These are phyloP conservation scores for Nitzschia sp. DNA, from an alignment of 108 stramenopile genomes.

Conservation along the genomic window DNA sequence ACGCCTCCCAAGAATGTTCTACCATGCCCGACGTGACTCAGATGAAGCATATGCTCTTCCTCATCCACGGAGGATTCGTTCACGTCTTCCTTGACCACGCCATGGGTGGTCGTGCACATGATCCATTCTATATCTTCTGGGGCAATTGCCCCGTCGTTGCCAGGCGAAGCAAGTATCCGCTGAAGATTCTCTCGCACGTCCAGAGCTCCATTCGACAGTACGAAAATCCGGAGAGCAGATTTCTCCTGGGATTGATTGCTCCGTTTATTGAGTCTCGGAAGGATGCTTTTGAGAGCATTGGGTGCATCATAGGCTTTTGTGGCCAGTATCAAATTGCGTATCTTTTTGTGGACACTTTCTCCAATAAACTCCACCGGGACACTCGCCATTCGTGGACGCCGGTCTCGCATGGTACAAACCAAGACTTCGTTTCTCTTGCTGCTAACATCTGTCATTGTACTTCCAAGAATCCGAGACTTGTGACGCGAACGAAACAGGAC, in stretches of 20 bases:
- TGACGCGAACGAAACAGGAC: conserved; percentile 32
- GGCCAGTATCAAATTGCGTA: conserved; percentile 39
- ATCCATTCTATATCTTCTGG: conserved; percentile 23
- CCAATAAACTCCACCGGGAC: conserved; percentile 33
- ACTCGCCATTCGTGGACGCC: conserved; percentile 22
- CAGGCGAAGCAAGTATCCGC: not conserved
- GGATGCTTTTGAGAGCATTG: conserved; percentile 23
- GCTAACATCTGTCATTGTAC: not conserved
- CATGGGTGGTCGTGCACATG: conserved; percentile 41
- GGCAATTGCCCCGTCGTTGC: too few relatives aligned
- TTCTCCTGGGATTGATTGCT: not conserved
- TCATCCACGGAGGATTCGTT: not conserved
- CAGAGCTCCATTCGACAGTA: conserved; percentile 51
- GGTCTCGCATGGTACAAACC: conserved; percentile 16
- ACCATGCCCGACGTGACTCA: conserved; percentile 41
- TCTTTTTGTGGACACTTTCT: conserved; percentile 4
- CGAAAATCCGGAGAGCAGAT: conserved; percentile 13
- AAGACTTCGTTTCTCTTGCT: conserved; percentile 1
- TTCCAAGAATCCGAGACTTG: not conserved
- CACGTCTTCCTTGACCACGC: conserved; percentile 11
- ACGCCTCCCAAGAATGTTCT: conserved; percentile 22
- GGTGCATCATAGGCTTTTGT: conserved; percentile 44
- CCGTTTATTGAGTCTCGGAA: conserved; percentile 12
- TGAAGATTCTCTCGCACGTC: conserved; percentile 41
- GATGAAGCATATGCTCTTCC: conserved; percentile 28